Evolutionary conservation across 495 filamentous ascomycete genomes (phyloP).

Genomic region (Acidiella bohemica): DNA sequence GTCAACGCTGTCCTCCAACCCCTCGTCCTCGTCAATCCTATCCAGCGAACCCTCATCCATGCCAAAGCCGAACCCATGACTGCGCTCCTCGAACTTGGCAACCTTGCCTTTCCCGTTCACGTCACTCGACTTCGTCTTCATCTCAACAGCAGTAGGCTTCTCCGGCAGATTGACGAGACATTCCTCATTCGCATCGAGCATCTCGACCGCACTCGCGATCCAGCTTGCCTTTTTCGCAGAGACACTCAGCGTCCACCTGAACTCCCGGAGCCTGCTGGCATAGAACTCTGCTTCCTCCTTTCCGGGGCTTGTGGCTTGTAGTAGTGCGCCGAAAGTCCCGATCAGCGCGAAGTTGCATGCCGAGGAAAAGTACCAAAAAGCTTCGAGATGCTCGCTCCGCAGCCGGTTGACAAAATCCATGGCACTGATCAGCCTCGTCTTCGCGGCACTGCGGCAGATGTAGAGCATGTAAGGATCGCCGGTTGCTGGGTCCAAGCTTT

Average conservation of each 20-base stretch:
- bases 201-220: slow-evolving; percentile 60
- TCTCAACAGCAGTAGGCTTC: neutral
- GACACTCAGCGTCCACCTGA: slow-evolving; percentile 85
- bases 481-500: slow-evolving; percentile 43
- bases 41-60: neutral
- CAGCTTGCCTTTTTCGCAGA: slow-evolving; percentile 69
- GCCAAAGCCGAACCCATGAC: neutral
- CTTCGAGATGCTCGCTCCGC: slow-evolving; percentile 27
- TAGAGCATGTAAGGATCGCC: slow-evolving; percentile 66
- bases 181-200: slow-evolving; percentile 41
- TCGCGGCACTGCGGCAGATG: slow-evolving; percentile 86
- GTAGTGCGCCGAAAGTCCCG: slow-evolving; percentile 64
- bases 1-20: neutral
- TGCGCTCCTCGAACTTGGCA: neutral
- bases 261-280: slow-evolving; percentile 68
- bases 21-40: neutral
- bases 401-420: slow-evolving; percentile 35
- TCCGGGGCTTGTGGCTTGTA: slow-evolving; percentile 76
- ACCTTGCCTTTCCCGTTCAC: neutral
- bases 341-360: slow-evolving; percentile 72
- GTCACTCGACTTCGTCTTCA: neutral
- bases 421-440: slow-evolving; percentile 48
- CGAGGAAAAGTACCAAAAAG: slow-evolving; percentile 57
- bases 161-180: slow-evolving; percentile 22
- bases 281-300: slow-evolving; percentile 96